These are phyloP conservation scores for Coniella vitis DNA, from an alignment of 2,329 filamentous ascomycete genomes.

Conservation along the genomic window DNA sequence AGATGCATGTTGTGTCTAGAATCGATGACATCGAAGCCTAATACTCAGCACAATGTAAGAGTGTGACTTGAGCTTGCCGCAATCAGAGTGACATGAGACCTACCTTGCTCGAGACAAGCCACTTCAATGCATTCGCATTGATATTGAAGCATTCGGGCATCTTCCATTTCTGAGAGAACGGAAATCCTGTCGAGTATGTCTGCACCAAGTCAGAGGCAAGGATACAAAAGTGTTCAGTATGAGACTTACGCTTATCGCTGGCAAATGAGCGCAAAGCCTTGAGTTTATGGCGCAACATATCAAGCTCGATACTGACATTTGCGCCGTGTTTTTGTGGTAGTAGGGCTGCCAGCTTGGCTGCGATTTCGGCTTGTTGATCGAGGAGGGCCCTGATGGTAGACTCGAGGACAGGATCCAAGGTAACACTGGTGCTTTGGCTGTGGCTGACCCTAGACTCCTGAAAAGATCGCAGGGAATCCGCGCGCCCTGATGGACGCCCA, in stretches of 20 bases:
- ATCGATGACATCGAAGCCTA: conserved; percentile 38
- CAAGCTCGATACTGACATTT: conserved; percentile 42
- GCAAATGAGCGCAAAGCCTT: conserved; percentile 42
- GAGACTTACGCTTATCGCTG: conserved; percentile 41
- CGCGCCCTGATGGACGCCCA: conserved; percentile 8
- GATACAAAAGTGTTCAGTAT: background rate
- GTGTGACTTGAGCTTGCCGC: background rate
- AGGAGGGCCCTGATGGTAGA: conserved; percentile 39
- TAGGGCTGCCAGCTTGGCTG: conserved; percentile 41
- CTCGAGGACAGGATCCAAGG: conserved; percentile 34
- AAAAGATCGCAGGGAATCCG: conserved; percentile 7
- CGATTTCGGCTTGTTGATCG: conserved; percentile 47
- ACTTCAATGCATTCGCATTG: conserved; percentile 52
- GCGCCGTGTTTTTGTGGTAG: conserved; percentile 41
- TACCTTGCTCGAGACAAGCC: conserved; percentile 43
- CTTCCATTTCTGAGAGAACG: conserved; percentile 47
- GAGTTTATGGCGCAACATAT: conserved; percentile 50
- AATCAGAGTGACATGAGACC: conserved; percentile 15
- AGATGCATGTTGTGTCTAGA: conserved; percentile 32
- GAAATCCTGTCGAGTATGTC: conserved; percentile 32
- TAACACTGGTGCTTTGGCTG: conserved; percentile 20
- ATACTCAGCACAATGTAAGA: background rate
- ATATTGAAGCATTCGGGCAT: conserved; percentile 50
- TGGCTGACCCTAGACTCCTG: conserved; percentile 4
- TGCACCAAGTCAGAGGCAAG: conserved; percentile 28